Base-by-base conservation (phyloP, 371 early-diverging fungal genomes). In the Rhizopus microsporus region DNA sequence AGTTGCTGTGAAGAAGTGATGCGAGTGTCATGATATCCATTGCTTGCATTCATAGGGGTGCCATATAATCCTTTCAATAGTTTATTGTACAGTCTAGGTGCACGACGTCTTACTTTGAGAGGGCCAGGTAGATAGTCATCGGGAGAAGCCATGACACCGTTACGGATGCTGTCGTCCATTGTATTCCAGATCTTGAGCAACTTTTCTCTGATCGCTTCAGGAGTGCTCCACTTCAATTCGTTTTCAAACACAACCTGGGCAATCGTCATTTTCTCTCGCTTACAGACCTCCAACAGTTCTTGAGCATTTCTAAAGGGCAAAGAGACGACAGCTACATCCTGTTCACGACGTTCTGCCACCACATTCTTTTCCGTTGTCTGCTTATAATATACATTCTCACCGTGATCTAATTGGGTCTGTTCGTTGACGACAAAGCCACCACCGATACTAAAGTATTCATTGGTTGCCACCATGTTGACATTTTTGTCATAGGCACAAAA, bases 391-490 rank as follows among this genome's bases (percentile, higher is more conserved):
- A 90, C 89, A 65, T 94, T 94, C 64, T 91, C 93, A 63, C 91
- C 93, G 61, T 92, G 92, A 34, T 85, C 86, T 7, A 92, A 62
- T 56, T 91, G 88, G 1, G 94, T 93, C 45, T 85, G 78, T 17
- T 92, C 95, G 67, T 94, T 94, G 33, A 97, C 93, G 13, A 97
- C 96, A 73, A 97, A 97, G 3, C 97, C 97, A 48, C 96, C 96
- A 31, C 96, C 96, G 67, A 95, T 93, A 60, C 92, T 91, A 69
- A 94, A 95, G 75, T 93, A 95, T 71, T 95, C 95, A 69, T 95
- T 93, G 17, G 93, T 93, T 3, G 94, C 95, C 37, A 95, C 68
- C 83, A 93, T 71, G 65, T 88, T 87, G 35, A 92, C 89, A 29
- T 88, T 67, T 23, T 71, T 68, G 67, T 94, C 91, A 66, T 88